Conservation (phyloP, 805 yeast species). For the Brettanomyces anomalus region DNA sequence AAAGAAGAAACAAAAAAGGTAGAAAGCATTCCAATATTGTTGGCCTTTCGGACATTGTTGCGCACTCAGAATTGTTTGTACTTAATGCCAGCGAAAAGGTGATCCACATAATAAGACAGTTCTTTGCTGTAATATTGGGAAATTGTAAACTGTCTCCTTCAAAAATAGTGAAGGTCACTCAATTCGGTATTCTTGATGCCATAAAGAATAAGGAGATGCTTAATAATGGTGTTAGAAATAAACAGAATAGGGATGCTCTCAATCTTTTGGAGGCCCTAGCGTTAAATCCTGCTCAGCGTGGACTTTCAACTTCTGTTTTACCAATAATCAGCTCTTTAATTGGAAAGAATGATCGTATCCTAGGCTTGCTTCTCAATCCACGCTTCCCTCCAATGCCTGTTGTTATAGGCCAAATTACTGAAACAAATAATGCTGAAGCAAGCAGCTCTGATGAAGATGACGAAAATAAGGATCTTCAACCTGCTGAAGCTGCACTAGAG, state of each 20-base stretch:
- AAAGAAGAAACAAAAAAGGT: constrained; percentile 11
- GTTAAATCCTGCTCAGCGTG: constrained; percentile 54
- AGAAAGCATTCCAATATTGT: constrained; percentile 33
- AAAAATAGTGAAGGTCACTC: constrained; percentile 50
- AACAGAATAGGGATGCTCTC: constrained; percentile 28
- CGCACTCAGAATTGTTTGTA: constrained; percentile 52
- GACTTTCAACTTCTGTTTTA: constrained; percentile 47
- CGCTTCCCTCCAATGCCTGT: constrained; percentile 49
- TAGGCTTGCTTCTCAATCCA: constrained; percentile 63
- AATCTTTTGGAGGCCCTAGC: constrained; percentile 48
- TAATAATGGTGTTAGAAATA: constrained; percentile 19
- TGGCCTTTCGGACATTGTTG: constrained; percentile 59
- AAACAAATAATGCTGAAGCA: not conserved
- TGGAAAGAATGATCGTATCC: constrained; percentile 35
- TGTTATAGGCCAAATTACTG: constrained; percentile 3
- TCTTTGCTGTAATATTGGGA: constrained; percentile 40
- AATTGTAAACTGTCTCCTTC: constrained; percentile 50
- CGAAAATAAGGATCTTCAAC: too few species aligned
- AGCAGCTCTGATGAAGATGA: not conserved
- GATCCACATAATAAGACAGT: constrained; percentile 27
- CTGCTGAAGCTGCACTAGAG: too few species aligned
- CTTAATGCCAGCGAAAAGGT: constrained; percentile 32
- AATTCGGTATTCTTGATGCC: constrained; percentile 32
- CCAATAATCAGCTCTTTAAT: constrained; percentile 59
- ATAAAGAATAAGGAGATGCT: constrained; percentile 21